Evolutionary conservation across 495 filamentous ascomycete species (phyloP).

Genomic region (Parmelia sp.): DNA sequence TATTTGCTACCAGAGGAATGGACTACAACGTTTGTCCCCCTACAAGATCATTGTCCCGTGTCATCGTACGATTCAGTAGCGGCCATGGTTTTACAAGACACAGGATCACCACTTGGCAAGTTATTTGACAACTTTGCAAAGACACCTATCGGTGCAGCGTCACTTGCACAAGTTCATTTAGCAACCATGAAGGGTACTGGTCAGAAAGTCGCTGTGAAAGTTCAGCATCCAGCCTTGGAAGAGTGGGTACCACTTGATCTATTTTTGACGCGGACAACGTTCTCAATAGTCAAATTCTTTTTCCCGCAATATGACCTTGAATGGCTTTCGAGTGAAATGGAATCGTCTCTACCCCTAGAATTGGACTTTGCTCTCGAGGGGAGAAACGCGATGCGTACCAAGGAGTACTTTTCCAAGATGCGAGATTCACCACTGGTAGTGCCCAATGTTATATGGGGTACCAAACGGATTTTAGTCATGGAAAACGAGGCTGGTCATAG

Average conservation of each 20-base stretch:
- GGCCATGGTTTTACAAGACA: conserved; percentile 78
- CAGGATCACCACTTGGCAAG: conserved; percentile 68
- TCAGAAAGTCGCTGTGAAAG: conserved; percentile 92
- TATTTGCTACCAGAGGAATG: conserved; percentile 92
- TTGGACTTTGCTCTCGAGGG: conserved; percentile 86
- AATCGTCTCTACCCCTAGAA: conserved; percentile 81
- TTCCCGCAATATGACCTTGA: conserved; percentile 97
- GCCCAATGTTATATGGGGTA: conserved; percentile 84
- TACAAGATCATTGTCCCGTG: conserved; percentile 93
- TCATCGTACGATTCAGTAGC: conserved; percentile 85
- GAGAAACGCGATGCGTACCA: conserved; percentile 70
- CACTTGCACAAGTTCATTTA: conserved; percentile 88
- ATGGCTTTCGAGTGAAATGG: conserved; percentile 93
- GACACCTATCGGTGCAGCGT: conserved; percentile 82
- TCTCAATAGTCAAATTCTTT: conserved; percentile 80
- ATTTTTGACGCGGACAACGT: conserved; percentile 78
- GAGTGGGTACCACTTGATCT: conserved; percentile 92
- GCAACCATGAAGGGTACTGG: conserved; percentile 80
- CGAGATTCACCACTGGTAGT: conserved; percentile 74
- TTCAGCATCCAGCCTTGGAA: conserved; percentile 85
- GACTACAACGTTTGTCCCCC: conserved; percentile 91
- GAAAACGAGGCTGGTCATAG: conserved; percentile 82
- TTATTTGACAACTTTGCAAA: conserved; percentile 78
- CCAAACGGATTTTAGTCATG: conserved; percentile 90
- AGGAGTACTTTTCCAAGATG: conserved; percentile 68